A percentile compares a stretch with the other conserved stretches of the same genome.
Evolutionary conservation across 768 basidiomycete species (phyloP).

Genomic region (Nevesoporus exiguus): DNA sequence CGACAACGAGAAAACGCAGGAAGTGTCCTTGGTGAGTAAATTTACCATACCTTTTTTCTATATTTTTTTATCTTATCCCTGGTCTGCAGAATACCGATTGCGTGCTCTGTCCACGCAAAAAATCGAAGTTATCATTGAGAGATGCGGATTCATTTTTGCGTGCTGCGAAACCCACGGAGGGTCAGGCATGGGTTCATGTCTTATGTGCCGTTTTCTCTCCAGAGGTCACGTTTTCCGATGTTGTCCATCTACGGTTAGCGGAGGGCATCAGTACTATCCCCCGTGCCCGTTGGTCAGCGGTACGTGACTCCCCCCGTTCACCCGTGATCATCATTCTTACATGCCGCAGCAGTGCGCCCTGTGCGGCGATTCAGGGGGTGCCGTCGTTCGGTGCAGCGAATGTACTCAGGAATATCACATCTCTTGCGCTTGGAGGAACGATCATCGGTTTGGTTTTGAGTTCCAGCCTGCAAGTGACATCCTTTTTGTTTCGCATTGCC

Average conservation of each 20-base stretch:
- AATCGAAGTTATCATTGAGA: constrained; percentile 37
- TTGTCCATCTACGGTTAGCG: constrained; percentile 66
- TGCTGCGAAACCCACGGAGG: constrained; percentile 86
- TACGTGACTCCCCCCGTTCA: constrained; percentile 37
- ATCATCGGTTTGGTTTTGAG: constrained; percentile 90
- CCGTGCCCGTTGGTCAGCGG: constrained; percentile 67
- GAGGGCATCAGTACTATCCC: constrained; percentile 82
- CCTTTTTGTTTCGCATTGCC: not conserved
- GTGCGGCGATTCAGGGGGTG: constrained; percentile 71
- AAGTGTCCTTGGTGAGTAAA: constrained; percentile 71
- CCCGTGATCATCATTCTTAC: constrained; percentile 7
- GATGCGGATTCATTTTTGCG: constrained; percentile 65
- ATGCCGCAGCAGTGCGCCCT: constrained; percentile 63
- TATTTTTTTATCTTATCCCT: constrained; percentile 2
- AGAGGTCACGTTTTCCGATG: constrained; percentile 81
- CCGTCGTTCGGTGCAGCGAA: constrained; percentile 79
- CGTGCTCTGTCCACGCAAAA: constrained; percentile 69
- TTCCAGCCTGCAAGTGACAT: constrained; percentile 63
- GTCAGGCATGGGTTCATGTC: constrained; percentile 89
- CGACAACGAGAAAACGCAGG: constrained; percentile 74
- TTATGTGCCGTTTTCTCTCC: constrained; percentile 86
- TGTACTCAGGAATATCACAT: constrained; percentile 81
- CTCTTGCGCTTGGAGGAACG: constrained; percentile 85
- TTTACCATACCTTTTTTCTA: not conserved
- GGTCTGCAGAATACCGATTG: constrained; percentile 69